phyloP scores from a whole-genome alignment of 805 yeast species.

The Barnettozyma siamensis region DNA sequence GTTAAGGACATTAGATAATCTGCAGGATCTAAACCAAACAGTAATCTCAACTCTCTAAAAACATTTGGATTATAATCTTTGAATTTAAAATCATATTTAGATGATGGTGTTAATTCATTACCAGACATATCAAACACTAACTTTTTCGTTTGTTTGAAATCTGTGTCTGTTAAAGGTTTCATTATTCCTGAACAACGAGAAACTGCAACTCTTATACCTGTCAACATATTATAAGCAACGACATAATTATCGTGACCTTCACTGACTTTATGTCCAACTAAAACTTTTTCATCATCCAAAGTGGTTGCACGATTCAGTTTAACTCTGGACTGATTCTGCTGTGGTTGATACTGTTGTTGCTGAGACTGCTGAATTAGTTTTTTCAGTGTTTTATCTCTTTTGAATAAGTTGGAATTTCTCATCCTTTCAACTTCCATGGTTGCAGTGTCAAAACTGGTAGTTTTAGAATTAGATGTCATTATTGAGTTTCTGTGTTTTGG shows the following conservation, averaged over 20 bases:
- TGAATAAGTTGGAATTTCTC: conserved; percentile 41
- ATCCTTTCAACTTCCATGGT: conserved; percentile 43
- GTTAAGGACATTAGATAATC: conserved; percentile 91
- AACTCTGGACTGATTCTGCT: not conserved
- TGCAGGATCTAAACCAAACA: conserved; percentile 90
- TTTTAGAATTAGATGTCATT: conserved; percentile 20
- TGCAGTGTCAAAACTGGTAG: conserved; percentile 30
- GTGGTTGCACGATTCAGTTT: conserved; percentile 7
- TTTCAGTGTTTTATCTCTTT: conserved; percentile 25
- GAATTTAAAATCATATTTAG: conserved; percentile 92
- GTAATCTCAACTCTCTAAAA: conserved; percentile 72
- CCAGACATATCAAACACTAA: conserved; percentile 84
- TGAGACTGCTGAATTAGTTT: conserved; percentile 29
- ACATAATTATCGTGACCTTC: conserved; percentile 94
- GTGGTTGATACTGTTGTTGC: conserved; percentile 16
- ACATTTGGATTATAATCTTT: conserved; percentile 96
- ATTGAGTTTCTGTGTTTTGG: conserved; percentile 14
- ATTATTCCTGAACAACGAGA: conserved; percentile 85
- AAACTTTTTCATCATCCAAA: conserved; percentile 49
- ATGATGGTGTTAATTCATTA: conserved; percentile 84
- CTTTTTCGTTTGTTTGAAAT: conserved; percentile 69
- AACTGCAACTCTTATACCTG: conserved; percentile 94
- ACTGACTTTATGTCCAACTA: conserved; percentile 74
- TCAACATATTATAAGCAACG: conserved; percentile 94
- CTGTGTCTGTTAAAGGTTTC: conserved; percentile 62